A percentile compares a stretch with the other conserved stretches of the same genome.
Conservation (phyloP, 148 eudicot genomes). For the Cornus florida region DNA sequence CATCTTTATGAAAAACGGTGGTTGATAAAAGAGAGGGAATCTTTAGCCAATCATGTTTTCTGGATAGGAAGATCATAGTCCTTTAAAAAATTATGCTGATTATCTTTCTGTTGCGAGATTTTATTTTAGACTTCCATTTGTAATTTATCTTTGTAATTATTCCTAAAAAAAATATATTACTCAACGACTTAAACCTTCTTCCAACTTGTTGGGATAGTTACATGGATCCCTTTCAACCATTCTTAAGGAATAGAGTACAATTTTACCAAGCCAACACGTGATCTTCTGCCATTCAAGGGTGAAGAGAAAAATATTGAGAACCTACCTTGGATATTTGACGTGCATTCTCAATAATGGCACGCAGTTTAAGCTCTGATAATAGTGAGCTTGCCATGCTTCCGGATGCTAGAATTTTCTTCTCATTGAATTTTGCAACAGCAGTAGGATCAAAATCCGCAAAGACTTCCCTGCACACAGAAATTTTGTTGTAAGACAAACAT, state of each 20-base stretch:
- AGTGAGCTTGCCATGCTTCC: slow-evolving; percentile 33
- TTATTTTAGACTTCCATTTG: background rate
- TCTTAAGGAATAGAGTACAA: background rate
- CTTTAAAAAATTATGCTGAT: background rate
- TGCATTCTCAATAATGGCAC: slow-evolving; percentile 41
- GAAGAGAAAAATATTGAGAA: background rate
- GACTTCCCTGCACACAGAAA: slow-evolving; percentile 28
- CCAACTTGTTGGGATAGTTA: background rate
- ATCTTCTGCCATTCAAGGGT: background rate
- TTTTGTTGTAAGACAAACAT: background rate
- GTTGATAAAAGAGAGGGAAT: background rate
- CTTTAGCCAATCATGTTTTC: background rate
- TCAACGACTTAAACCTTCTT: slow-evolving; percentile 1
- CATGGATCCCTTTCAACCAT: background rate
- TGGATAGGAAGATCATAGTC: background rate
- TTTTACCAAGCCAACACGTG: background rate
- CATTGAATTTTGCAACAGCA: slow-evolving; percentile 30
- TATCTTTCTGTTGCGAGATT: background rate
- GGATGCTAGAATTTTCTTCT: slow-evolving; percentile 28
- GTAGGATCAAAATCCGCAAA: slow-evolving; percentile 40
- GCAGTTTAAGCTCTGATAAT: slow-evolving; percentile 37
- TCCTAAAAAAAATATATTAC: background rate
- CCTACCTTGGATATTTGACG: slow-evolving; percentile 40
- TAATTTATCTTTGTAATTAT: background rate
- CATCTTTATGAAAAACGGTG: background rate